Conservation (phyloP, 768 basidiomycete species). For the Gloeophyllum trabeum region DNA sequence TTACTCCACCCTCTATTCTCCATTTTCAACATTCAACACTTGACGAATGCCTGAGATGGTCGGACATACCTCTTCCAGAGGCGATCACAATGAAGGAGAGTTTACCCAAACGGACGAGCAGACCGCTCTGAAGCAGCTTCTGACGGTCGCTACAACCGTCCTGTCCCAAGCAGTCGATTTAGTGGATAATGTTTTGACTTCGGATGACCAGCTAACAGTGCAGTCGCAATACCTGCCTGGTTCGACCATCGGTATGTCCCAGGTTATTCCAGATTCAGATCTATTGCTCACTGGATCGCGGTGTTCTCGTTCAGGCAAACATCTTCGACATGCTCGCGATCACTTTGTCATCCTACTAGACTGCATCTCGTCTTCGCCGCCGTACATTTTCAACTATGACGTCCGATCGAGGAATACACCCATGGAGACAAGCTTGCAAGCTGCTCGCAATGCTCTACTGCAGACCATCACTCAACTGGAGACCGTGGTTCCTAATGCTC, state of each 20-base stretch:
- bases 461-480: slow-evolving; percentile 48
- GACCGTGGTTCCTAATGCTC: slow-evolving; percentile 33
- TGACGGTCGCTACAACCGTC: slow-evolving; percentile 56
- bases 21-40: no score
- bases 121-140: slow-evolving; percentile 35
- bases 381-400: slow-evolving; percentile 64
- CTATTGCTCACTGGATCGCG: slow-evolving; percentile 1
- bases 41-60: slow-evolving; percentile 16
- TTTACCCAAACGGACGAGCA: slow-evolving; percentile 9
- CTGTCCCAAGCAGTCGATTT: slow-evolving; percentile 67
- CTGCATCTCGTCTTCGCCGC: slow-evolving; percentile 31
- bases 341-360: slow-evolving; percentile 66
- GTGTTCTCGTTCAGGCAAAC: slow-evolving; percentile 49
- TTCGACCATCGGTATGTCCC: slow-evolving; percentile 70
- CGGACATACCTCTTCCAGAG: slow-evolving; percentile 4
- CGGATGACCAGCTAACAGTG: slow-evolving; percentile 58
- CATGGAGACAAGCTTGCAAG: slow-evolving; percentile 60
- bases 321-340: slow-evolving; percentile 76
- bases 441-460: slow-evolving; percentile 45
- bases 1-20: no score
- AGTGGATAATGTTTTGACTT: slow-evolving; percentile 49
- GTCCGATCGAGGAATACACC: slow-evolving; percentile 67
- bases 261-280: background rate
- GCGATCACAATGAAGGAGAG: background rate
- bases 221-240: slow-evolving; percentile 74